Base-by-base conservation (phyloP, 1,139 yeast genomes). In the Debaryomyces subglobosus region DNA sequence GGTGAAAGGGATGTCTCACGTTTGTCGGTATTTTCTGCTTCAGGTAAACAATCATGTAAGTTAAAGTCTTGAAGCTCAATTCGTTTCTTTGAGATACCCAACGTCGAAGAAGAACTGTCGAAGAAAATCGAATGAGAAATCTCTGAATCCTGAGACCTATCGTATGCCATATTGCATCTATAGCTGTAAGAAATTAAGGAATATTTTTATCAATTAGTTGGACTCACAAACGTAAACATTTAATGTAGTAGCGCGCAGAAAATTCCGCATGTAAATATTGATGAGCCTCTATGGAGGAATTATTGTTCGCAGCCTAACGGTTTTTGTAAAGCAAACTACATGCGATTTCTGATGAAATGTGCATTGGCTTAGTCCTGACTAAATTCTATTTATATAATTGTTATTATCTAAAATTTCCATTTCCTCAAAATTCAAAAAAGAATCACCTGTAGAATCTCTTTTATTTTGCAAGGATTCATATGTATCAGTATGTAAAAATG, bases 351-450 rank as follows among this genome's bases (percentile, higher is more conserved):
- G 30, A 39, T 27, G 8, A 27, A 39, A n/a, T 16, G n/a, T 29
- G 34, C 9, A 35, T 35, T 37, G 30, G 24, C 20, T 37, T 23
- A 37, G 30, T n/a, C 40, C 10, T 39, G 24, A 12, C 16, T 40
- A 40, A 20, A 40, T 15, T 32, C 39, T 53, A 43, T 60, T 57
- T 38, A 59, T 51, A 39, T 52, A 58, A 40, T 59, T 51, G 42
- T 56, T 62, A 37, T 51, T 53, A 42, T 68, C 69, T 52, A 69
- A 57, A 27, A 61, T 58, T 37, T 60, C 57, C 48, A 65, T 56
- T 45, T 70, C 74, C 9, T 65, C 67, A 3, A 67, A 68, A 42
- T 64, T 64, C 46, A 70, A 59, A 27, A 62, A 49, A 3, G 74
- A 69, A 8, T 52, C 46, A 40, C 56, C 42, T 9, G 30, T 25